phyloP scores from a whole-genome alignment of 805 yeast genomes.

The Spathaspora arborariae region DNA sequence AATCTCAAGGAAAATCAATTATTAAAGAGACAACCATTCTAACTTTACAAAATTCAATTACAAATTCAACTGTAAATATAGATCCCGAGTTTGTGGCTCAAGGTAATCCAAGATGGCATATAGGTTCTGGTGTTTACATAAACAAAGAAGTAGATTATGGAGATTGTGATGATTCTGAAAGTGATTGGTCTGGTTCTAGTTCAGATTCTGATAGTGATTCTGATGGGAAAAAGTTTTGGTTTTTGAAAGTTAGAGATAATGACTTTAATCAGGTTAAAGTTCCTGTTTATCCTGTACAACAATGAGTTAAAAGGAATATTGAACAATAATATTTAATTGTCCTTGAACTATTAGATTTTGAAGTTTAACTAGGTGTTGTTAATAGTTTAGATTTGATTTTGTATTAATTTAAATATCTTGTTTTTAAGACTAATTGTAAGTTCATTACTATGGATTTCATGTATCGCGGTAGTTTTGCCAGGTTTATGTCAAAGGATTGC shows the following conservation, averaged over 20 bases:
- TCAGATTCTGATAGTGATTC: conserved; percentile 2
- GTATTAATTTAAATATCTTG: neutral
- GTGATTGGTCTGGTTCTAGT: neutral
- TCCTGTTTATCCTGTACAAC: neutral
- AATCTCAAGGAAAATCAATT: neutral
- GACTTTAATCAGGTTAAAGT: neutral
- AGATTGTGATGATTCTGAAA: neutral
- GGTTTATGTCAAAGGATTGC: no score
- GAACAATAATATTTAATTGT: no score
- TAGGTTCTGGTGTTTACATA: conserved; percentile 18
- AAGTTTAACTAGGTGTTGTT: neutral
- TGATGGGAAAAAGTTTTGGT: conserved; percentile 14
- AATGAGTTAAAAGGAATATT: no score
- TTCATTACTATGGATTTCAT: no score
- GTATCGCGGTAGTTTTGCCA: no score
- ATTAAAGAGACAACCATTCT: no score
- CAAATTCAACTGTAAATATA: neutral
- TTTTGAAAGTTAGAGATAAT: conserved; percentile 2
- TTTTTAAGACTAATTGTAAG: no score
- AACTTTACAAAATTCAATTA: neutral
- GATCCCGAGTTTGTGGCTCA: conserved; percentile 4
- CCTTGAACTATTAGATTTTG: no score
- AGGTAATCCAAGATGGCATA: conserved; percentile 8
- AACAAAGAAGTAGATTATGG: conserved; percentile 11
- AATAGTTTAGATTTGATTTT: neutral